Conservation (phyloP, 352 stramenopile genomes). For the Globisporangium paddicum region DNA sequence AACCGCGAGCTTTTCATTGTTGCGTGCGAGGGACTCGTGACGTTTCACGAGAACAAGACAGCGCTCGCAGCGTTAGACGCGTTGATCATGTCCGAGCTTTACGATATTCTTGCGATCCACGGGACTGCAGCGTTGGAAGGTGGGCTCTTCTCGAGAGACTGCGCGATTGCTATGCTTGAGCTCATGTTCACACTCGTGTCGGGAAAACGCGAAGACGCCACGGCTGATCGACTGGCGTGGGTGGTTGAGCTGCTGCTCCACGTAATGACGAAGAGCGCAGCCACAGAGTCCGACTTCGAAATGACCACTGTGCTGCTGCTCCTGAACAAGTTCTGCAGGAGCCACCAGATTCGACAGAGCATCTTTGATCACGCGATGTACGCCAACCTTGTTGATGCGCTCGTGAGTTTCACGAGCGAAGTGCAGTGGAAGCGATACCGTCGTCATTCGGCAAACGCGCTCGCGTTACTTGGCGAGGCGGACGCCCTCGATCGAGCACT, state of each 20-base stretch:
- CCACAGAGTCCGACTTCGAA: constrained; percentile 42
- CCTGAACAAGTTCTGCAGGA: constrained; percentile 39
- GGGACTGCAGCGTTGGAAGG: constrained; percentile 32
- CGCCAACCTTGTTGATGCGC: constrained; percentile 28
- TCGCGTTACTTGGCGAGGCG: constrained; percentile 51
- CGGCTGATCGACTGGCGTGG: constrained; percentile 28
- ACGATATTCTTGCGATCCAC: constrained; percentile 4
- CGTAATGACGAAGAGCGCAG: constrained; percentile 28
- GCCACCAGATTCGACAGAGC: constrained; percentile 20
- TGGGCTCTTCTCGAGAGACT: constrained; percentile 48
- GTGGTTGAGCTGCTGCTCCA: constrained; percentile 44
- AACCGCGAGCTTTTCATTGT: constrained; percentile 32
- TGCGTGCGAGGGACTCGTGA: constrained; percentile 40
- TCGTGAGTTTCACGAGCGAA: constrained; percentile 27
- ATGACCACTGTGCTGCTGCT: constrained; percentile 35
- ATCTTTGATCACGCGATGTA: constrained; percentile 50
- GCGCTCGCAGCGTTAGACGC: constrained; percentile 19
- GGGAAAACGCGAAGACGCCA: constrained; percentile 12
- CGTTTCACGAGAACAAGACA: constrained; percentile 30
- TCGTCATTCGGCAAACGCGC: constrained; percentile 26
- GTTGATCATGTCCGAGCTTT: constrained; percentile 23
- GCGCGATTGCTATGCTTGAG: constrained; percentile 48
- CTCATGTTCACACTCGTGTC: constrained; percentile 11
- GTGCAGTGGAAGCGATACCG: constrained; percentile 36
- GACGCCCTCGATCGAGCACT: constrained; percentile 25